Conservation (phyloP, 768 basidiomycete genomes). For the Favolaschia claudopus region DNA sequence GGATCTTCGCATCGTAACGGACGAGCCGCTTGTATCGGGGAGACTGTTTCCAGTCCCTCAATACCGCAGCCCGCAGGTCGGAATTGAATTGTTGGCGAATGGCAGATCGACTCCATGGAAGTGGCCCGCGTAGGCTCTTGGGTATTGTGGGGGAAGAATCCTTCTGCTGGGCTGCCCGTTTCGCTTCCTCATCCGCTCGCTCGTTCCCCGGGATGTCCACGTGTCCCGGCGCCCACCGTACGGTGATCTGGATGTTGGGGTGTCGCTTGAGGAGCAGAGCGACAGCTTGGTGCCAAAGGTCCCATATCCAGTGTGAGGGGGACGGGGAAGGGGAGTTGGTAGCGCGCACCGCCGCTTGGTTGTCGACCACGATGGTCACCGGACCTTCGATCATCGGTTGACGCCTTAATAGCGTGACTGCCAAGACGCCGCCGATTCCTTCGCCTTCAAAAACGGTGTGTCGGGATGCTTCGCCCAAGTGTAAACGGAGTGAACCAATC, state of each 20-base stretch:
- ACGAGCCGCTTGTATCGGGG: background rate
- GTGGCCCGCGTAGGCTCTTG: background rate
- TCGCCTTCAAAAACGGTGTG: conserved; percentile 38
- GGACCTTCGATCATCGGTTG: background rate
- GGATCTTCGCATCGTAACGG: background rate
- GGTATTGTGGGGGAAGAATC: background rate
- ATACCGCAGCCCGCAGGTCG: background rate
- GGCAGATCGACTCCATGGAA: conserved; percentile 11
- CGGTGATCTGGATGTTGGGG: background rate
- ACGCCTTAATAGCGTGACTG: conserved; percentile 12
- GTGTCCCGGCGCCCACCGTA: conserved; percentile 31
- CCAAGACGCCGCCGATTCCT: conserved; percentile 26
- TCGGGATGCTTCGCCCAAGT: conserved; percentile 7
- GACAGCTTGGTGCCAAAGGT: background rate
- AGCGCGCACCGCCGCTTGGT: conserved; percentile 26
- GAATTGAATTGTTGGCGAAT: background rate
- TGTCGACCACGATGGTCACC: conserved; percentile 27
- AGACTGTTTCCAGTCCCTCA: background rate
- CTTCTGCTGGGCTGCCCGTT: conserved; percentile 14
- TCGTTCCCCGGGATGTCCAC: conserved; percentile 27
- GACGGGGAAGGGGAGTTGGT: background rate
- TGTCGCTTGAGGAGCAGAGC: background rate
- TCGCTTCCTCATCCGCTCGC: conserved; percentile 28
- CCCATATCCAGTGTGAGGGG: conserved; percentile 12
- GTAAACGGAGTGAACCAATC: background rate